These are phyloP conservation scores for Fusarium verrucosum DNA, from an alignment of 2,329 filamentous ascomycete genomes.

Conservation along the genomic window DNA sequence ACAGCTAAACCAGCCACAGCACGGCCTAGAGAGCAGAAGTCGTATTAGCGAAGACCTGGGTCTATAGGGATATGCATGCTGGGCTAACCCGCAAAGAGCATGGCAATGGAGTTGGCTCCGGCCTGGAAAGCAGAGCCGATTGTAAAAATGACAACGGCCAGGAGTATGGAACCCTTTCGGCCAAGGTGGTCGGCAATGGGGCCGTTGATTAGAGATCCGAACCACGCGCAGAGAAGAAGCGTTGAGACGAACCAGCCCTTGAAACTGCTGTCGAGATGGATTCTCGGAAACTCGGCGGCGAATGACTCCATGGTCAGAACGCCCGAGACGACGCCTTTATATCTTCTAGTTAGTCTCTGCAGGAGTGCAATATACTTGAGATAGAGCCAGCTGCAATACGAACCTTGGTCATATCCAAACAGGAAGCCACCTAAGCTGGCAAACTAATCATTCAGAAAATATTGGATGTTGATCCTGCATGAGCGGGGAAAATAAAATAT, in stretches of 20 bases:
- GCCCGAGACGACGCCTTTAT: constrained; percentile 54
- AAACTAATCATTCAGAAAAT: constrained; percentile 17
- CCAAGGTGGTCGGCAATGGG: constrained; percentile 48
- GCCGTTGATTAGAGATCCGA: constrained; percentile 56
- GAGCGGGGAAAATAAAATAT: accelerated
- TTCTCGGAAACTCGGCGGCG: constrained; percentile 46
- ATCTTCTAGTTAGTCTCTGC: too few species aligned
- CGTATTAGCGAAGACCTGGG: neutral
- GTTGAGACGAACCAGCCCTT: constrained; percentile 59
- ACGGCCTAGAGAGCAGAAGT: neutral
- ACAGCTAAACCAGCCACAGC: neutral
- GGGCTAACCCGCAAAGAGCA: constrained; percentile 51
- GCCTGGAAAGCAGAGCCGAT: constrained; percentile 58
- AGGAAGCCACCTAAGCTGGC: constrained; percentile 53
- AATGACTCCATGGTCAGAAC: constrained; percentile 50
- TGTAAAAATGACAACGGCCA: constrained; percentile 49
- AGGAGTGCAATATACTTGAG: too few species aligned
- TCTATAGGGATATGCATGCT: too few species aligned
- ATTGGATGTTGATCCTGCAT: neutral
- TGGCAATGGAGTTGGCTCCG: constrained; percentile 51
- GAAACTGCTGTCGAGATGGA: constrained; percentile 50
- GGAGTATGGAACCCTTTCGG: constrained; percentile 47
- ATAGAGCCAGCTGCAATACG: too few species aligned
- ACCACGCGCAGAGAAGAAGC: constrained; percentile 57
- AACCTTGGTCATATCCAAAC: constrained; percentile 52